These are phyloP conservation scores for Ensete ventricosum DNA, from an alignment of 176 grass and related monocot species.

Conservation along the genomic window DNA sequence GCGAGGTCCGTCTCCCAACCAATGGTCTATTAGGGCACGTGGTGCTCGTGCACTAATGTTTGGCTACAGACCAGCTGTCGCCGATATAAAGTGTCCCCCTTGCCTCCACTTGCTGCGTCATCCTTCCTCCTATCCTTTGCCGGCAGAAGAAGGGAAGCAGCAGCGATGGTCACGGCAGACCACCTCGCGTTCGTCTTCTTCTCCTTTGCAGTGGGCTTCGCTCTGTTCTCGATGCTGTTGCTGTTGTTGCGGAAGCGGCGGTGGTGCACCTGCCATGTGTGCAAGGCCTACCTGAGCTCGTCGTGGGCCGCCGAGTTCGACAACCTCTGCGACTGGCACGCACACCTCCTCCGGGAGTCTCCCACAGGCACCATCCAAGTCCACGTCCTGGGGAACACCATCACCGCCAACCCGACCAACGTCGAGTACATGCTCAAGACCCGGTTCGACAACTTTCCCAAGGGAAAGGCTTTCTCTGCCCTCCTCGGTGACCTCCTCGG, in stretches of 20 bases:
- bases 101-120: too few species aligned
- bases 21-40: too few species aligned
- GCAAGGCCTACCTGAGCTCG: conserved; percentile 40
- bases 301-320: conserved; percentile 51
- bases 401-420: conserved; percentile 77
- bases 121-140: too few species aligned
- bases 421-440: conserved; percentile 85
- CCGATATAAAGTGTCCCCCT: too few species aligned
- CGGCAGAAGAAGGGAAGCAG: too few species aligned
- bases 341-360: conserved; percentile 49
- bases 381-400: conserved; percentile 56
- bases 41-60: too few species aligned
- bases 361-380: conserved; percentile 47
- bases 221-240: conserved; percentile 21
- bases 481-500: conserved; percentile 75
- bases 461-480: conserved; percentile 55
- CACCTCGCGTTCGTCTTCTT: conserved; percentile 10
- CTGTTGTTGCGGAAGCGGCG: conserved; percentile 30
- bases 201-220: conserved; percentile 14
- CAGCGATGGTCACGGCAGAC: not conserved
- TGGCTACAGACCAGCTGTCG: too few species aligned
- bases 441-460: conserved; percentile 77
- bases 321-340: conserved; percentile 74
- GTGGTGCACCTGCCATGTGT: conserved; percentile 60
- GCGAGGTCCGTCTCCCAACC: too few species aligned